Evolutionary conservation across 2,329 filamentous ascomycete genomes (phyloP).

Genomic region (Colletotrichum orbiculare): DNA sequence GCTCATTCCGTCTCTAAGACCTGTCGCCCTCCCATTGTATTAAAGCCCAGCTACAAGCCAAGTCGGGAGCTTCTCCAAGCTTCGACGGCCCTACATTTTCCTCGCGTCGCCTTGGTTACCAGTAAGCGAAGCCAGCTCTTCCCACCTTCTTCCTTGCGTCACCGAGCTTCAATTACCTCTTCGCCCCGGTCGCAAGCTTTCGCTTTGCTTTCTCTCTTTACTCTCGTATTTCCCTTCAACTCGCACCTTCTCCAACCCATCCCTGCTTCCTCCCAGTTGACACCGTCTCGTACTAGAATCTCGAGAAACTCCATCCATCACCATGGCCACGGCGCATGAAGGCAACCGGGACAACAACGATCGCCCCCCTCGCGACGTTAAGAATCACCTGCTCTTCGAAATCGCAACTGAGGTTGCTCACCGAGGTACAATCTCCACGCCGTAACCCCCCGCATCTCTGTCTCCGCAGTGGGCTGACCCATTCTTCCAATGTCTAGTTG

Average conservation of each 20-base stretch:
- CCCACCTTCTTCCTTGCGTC: slow-evolving; percentile 29
- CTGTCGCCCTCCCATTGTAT: slow-evolving; percentile 29
- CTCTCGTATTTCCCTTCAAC: neutral
- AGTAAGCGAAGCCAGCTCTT: slow-evolving; percentile 6
- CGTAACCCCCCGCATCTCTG: slow-evolving; percentile 4
- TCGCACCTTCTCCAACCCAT: neutral
- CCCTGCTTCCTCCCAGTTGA: slow-evolving; percentile 1
- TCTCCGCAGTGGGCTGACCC: slow-evolving; percentile 41
- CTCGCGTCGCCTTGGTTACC: slow-evolving; percentile 33
- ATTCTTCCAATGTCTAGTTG: slow-evolving; percentile 68
- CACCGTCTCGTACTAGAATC: slow-evolving; percentile 15
- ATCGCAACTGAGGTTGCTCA: slow-evolving; percentile 97
- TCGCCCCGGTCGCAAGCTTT: slow-evolving; percentile 5
- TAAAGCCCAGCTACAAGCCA: slow-evolving; percentile 22
- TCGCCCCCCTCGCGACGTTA: slow-evolving; percentile 74
- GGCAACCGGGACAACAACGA: slow-evolving; percentile 32
- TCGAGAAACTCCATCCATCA: slow-evolving; percentile 5
- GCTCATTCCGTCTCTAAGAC: slow-evolving; percentile 19
- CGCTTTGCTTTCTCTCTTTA: slow-evolving; percentile 1
- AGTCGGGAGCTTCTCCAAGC: slow-evolving; percentile 32
- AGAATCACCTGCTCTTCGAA: slow-evolving; percentile 96
- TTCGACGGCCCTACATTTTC: slow-evolving; percentile 24
- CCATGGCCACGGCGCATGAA: slow-evolving; percentile 29
- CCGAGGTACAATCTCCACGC: slow-evolving; percentile 72
- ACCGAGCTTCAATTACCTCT: slow-evolving; percentile 21